Evolutionary conservation across 2,329 filamentous ascomycete species (phyloP).

Genomic region (Sordariomycetes sp.): DNA sequence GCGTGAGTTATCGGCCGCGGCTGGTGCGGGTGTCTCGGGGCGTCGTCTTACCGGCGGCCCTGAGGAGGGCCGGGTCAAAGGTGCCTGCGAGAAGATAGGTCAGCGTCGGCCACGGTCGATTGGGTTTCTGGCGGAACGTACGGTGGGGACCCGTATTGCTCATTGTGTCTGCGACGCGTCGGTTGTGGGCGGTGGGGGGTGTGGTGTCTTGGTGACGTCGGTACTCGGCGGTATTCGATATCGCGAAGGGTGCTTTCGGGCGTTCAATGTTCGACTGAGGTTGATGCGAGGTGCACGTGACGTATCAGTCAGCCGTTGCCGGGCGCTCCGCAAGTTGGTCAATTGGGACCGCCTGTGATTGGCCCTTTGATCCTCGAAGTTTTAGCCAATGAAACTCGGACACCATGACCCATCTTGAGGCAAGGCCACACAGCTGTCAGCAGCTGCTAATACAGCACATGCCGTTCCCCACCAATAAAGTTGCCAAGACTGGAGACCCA

Average conservation of each 20-base stretch:
- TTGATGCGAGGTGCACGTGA: background rate
- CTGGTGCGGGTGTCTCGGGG: background rate
- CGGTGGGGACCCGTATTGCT: conserved; percentile 6
- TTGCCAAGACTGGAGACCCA: background rate
- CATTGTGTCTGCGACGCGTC: background rate
- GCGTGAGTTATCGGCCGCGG: background rate
- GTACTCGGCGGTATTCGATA: background rate
- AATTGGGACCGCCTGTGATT: background rate
- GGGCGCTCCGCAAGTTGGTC: background rate
- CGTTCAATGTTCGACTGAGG: background rate
- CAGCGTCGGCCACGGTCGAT: background rate
- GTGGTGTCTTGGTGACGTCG: background rate
- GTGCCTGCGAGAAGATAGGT: conserved; percentile 2
- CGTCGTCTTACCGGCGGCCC: conserved; percentile 6
- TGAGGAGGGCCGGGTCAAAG: conserved; percentile 8
- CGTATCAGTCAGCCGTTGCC: background rate
- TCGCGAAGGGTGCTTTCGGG: background rate
- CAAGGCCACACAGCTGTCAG: background rate
- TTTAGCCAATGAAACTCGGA: background rate
- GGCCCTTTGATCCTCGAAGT: background rate
- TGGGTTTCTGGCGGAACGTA: background rate
- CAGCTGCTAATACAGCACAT: background rate
- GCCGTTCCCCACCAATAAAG: background rate
- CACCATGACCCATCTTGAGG: no score
- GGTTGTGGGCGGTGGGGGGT: background rate